Base-by-base conservation (phyloP, 1,284 basidiomycete species). In the Gastroboletus turbinatus region DNA sequence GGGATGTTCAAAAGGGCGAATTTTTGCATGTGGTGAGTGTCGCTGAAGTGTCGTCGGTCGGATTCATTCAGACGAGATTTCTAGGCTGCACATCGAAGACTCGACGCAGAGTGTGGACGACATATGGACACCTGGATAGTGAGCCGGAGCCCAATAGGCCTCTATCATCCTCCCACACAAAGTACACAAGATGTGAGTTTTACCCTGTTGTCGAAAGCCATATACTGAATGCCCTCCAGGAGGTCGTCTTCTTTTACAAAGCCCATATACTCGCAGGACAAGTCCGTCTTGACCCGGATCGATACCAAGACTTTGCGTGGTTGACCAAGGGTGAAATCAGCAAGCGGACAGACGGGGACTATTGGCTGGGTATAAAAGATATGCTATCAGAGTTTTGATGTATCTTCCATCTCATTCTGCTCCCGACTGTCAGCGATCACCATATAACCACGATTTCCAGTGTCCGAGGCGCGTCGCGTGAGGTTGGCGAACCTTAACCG, bases 321-420 rank as follows among this genome's bases (percentile, higher is more conserved):
- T 78, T 95, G 60, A 94, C 92, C 54, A 92, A 93, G 73, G 83
- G 94, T 70, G 93, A 96, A 77, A 86, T 95, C 50, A 75, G 85
- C 68, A 73, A 81, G 40, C 79, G 78, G 44, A 84, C 92, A 30
- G 78, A 83, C 49, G 67, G 73, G 58, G 73, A 80, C 56, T 94
- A 94, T 66, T 95, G 92, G 92, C 67, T 78, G 46, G 81, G 82
- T 55, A 77, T 93, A 62, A 87, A 87, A 73, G 88, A 91, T 67
- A 87, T 94, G 72, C 76, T 95, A 62, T 90, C 90, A 52, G 87
- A 90, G 56, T 73, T 73, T 46, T 69, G 63, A 63, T 52, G 46
- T 63, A 60, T 57, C 39, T 49, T 53, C 36, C 38, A 39, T 44
- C 32, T 11, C 51, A 48, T 45, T 44, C 35, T 47, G 32, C 42